Percentiles rank a stretch among this genome's conserved stretches.
These are phyloP conservation scores for Chlorella sp. DNA, from an alignment of 139 green algal species.

Conservation along the genomic window DNA sequence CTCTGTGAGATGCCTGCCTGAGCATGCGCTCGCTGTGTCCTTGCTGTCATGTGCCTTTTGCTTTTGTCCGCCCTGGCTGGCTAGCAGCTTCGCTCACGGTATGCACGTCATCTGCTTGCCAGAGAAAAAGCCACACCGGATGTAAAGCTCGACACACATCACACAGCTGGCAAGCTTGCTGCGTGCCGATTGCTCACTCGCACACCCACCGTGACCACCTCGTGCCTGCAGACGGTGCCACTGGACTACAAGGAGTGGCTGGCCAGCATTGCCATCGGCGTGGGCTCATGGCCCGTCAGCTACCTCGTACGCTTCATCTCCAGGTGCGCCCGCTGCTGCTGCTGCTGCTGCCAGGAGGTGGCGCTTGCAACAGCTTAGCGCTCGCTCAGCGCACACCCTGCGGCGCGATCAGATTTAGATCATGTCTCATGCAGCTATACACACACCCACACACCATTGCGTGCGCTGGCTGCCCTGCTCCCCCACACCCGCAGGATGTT, in stretches of 20 bases:
- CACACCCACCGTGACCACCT: not conserved
- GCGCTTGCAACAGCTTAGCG: not conserved
- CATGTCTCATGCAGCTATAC: not conserved
- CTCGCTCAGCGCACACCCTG: not conserved
- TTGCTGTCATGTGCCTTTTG: not conserved
- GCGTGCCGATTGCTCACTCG: not conserved
- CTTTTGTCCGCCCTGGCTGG: not conserved
- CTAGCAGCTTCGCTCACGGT: not conserved
- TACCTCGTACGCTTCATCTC: constrained; percentile 34
- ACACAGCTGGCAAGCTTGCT: not conserved
- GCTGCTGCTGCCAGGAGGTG: not conserved
- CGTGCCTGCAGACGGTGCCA: constrained; percentile 9
- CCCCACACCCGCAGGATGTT: not conserved
- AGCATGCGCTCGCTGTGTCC: too few species aligned
- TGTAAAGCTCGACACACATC: not conserved
- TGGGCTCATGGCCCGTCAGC: constrained; percentile 41
- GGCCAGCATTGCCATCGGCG: constrained; percentile 56
- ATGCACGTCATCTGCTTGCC: not conserved
- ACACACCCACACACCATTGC: not conserved
- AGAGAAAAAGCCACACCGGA: not conserved
- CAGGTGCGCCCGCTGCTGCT: not conserved
- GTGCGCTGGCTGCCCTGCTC: not conserved
- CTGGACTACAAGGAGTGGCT: constrained; percentile 59
- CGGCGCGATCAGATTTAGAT: not conserved
- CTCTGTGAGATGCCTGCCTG: too few species aligned